Percentiles rank a stretch among this genome's conserved stretches.
Conservation (phyloP, 441 rosid species). For the Geranium incanum region DNA sequence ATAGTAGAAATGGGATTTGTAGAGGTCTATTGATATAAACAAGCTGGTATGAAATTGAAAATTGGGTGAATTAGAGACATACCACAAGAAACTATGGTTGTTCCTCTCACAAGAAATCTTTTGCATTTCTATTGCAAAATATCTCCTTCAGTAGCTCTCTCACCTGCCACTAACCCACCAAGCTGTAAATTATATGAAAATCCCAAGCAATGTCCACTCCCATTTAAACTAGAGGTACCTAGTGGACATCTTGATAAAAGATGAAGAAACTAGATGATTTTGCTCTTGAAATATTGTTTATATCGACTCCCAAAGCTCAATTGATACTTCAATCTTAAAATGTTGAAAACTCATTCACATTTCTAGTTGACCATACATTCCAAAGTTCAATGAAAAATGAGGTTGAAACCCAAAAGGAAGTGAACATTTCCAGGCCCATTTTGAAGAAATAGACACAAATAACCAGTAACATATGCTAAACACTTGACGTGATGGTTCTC, state of each 20-base stretch:
- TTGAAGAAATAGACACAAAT: no score
- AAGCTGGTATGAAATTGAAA: conserved; percentile 23
- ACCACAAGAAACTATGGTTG: conserved; percentile 47
- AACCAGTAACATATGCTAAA: no score
- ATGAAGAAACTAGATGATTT: not conserved
- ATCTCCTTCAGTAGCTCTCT: conserved; percentile 65
- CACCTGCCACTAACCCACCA: conserved; percentile 78
- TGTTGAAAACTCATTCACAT: not conserved
- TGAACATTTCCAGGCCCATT: no score
- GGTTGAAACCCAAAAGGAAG: not conserved
- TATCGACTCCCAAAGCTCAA: not conserved
- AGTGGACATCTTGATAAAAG: conserved; percentile 7
- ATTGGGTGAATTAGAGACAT: conserved; percentile 37
- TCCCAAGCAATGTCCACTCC: conserved; percentile 20
- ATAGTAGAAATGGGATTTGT: conserved; percentile 17
- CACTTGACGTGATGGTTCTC: not conserved
- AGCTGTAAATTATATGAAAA: conserved; percentile 38
- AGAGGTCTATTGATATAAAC: conserved; percentile 18
- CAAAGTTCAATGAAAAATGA: not conserved
- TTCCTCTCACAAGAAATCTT: conserved; percentile 37
- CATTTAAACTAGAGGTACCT: conserved; percentile 19
- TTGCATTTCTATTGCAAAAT: conserved; percentile 43
- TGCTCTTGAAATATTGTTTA: not conserved
- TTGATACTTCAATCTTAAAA: not conserved
- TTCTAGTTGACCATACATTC: not conserved